Percentiles rank a stretch among this genome's conserved stretches.
Conservation (phyloP, 768 basidiomycete species). For the Hygrocybe punicea region DNA sequence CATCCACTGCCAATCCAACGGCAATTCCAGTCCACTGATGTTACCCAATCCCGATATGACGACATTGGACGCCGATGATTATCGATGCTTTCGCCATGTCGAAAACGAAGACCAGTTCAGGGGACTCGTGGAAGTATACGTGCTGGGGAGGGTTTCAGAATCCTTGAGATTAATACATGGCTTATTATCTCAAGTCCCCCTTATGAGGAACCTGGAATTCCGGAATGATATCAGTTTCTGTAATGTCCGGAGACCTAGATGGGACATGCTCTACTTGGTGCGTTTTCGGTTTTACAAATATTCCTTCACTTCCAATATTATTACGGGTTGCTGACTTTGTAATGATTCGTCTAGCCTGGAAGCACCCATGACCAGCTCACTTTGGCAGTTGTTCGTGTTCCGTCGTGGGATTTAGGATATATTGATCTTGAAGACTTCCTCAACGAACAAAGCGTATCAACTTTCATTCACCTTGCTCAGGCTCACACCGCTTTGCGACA, state of each 20-base stretch:
- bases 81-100: background rate
- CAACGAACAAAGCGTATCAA: background rate
- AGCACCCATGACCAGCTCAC: too few species aligned
- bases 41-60: background rate
- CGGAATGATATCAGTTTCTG: background rate
- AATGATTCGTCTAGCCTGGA: background rate
- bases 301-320: background rate
- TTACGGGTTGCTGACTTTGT: background rate
- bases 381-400: background rate
- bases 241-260: background rate
- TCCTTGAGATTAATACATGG: background rate
- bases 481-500: background rate
- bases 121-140: background rate
- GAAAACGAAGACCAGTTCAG: background rate
- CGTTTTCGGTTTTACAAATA: background rate
- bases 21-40: background rate
- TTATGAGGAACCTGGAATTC: background rate
- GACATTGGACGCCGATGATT: background rate
- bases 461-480: background rate
- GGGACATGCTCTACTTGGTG: background rate
- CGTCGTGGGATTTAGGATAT: conserved; percentile 1
- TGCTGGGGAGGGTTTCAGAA: background rate
- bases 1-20: background rate
- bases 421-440: background rate
- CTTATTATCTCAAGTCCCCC: background rate